Conservation (phyloP, 371 early-diverging fungal species). For the Apophysomyces elegans region DNA sequence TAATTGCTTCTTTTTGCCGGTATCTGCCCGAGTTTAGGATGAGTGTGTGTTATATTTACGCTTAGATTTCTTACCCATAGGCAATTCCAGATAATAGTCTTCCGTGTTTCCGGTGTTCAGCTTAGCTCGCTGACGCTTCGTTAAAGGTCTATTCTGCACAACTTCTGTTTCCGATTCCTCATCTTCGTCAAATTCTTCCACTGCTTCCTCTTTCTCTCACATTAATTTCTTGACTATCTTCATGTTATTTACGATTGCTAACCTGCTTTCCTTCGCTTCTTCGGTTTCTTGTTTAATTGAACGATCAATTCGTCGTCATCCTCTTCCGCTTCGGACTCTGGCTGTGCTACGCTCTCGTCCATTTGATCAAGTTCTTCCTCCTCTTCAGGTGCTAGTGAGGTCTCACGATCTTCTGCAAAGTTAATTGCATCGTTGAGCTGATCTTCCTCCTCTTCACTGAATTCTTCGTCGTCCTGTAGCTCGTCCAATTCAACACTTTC, state of each 20-base stretch:
- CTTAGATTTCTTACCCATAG: slow-evolving; percentile 53
- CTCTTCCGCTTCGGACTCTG: slow-evolving; percentile 14
- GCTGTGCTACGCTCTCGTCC: slow-evolving; percentile 17
- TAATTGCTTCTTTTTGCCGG: slow-evolving; percentile 63
- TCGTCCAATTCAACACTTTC: not conserved
- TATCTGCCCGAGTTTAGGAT: slow-evolving; percentile 26
- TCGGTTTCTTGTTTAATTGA: slow-evolving; percentile 24
- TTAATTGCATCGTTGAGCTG: slow-evolving; percentile 1
- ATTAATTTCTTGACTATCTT: slow-evolving; percentile 8
- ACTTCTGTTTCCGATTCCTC: slow-evolving; percentile 46
- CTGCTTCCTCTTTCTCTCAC: not conserved
- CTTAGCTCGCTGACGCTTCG: slow-evolving; percentile 76
- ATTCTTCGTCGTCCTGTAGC: not conserved
- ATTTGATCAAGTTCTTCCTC: slow-evolving; percentile 16
- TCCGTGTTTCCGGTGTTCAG: slow-evolving; percentile 59
- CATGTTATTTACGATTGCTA: slow-evolving; percentile 5
- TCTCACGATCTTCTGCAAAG: not conserved
- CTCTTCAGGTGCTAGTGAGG: slow-evolving; percentile 3
- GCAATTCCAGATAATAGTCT: slow-evolving; percentile 70
- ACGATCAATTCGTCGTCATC: slow-evolving; percentile 22
- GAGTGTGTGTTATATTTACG: not conserved
- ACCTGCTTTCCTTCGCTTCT: slow-evolving; percentile 12
- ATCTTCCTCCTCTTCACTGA: not conserved
- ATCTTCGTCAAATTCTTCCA: slow-evolving; percentile 30
- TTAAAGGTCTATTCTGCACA: slow-evolving; percentile 57